Evolutionary conservation across 169 alveolate species (phyloP), one percentile per base, ranked within the genome.

Genomic region (Plasmodium gallinaceum): DNA sequence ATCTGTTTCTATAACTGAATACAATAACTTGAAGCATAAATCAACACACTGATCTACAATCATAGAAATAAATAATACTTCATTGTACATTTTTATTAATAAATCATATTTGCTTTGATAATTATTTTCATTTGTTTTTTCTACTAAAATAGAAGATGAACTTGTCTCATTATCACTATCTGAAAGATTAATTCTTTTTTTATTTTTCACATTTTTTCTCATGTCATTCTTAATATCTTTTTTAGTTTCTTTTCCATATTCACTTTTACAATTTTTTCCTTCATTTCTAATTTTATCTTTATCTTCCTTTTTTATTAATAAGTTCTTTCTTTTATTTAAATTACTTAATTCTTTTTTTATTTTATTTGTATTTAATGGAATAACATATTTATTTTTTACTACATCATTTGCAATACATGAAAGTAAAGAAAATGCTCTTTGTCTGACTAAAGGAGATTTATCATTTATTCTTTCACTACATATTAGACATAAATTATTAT

Each of bases 381-480:
- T 88, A 24, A 64, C 66, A 58, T 92, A 92, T 48, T 92, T 88
- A 42, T 72, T 91, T 45, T 80, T 92, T 52, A 94, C 94, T 18
- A 92, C 93, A 65, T 92, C 95, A 45, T 45, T 64, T 18, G 94
- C 90, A 65, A 94, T 60, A 42, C 92, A 46, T 0, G 95, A 88
- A 60, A 94, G 80, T 54, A 94, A 88, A 43, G 92, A 42, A 66
- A 94, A 90, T 24, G 96, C 95, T 22, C 95, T 69, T 80, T 94
- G 96, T 52, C 96, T 91, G 37, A 94, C 96, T 74, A 91, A 92
- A 16, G 96, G 92, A 1, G 95, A 93, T 51, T 88, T 90, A 71
- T 94, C 96, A 90, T 87, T 88, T 46, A 94, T 68, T 65, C 96
- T 57, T 32, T 89, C 88, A 52, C 93, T 62, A 43, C 95, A 93